Evolutionary conservation across 1,284 basidiomycete species (phyloP).

Genomic region (Trametes hirsuta): DNA sequence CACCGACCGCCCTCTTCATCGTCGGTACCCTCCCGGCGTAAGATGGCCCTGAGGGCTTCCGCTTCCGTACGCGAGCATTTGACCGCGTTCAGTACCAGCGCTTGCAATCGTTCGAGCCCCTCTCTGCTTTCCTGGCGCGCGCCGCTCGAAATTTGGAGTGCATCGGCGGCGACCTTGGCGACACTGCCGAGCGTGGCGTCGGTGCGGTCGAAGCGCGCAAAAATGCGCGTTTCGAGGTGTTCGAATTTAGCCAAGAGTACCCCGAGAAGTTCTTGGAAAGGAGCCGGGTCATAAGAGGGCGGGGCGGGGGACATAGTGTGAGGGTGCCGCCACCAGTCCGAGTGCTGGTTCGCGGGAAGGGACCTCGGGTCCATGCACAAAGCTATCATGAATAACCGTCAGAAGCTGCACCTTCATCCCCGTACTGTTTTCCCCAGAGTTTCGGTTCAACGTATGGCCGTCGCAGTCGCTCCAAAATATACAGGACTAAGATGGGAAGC

Average conservation of each 20-base stretch:
- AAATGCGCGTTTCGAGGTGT: not conserved
- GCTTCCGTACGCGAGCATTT: constrained; percentile 3
- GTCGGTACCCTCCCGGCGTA: constrained; percentile 1
- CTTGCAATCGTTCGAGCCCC: constrained; percentile 2
- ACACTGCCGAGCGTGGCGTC: constrained; percentile 12
- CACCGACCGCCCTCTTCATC: not conserved
- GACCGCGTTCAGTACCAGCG: not conserved
- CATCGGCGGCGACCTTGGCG: constrained; percentile 6
- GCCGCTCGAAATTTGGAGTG: constrained; percentile 1
- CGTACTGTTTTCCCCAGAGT: too few species aligned
- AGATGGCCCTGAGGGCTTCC: constrained; percentile 2
- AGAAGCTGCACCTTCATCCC: too few species aligned
- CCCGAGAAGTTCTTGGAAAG: constrained; percentile 8
- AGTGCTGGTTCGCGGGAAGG: too few species aligned
- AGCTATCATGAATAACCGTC: too few species aligned
- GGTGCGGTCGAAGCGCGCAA: constrained; percentile 8
- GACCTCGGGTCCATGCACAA: too few species aligned
- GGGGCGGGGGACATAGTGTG: not conserved
- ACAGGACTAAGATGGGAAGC: too few species aligned
- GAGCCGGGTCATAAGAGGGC: not conserved
- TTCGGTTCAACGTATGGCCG: too few species aligned
- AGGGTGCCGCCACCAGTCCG: too few species aligned
- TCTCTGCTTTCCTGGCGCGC: constrained; percentile 14
- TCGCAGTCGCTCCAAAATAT: too few species aligned
- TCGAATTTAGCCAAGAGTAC: not conserved